These are phyloP conservation scores for Naganishia sp. DNA, from an alignment of 1,284 basidiomycete species.

Conservation along the genomic window DNA sequence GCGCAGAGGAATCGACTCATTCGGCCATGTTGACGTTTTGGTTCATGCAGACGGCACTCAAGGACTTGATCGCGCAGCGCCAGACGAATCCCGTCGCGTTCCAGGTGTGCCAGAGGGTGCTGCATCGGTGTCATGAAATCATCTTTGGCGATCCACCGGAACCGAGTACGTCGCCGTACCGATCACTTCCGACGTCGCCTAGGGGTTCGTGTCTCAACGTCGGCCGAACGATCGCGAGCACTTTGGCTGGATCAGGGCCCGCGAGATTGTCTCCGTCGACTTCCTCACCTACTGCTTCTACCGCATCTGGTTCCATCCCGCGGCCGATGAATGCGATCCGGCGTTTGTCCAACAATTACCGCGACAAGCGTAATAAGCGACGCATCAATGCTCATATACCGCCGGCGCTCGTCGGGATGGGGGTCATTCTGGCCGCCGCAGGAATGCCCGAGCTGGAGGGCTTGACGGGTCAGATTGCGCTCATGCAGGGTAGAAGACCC, in stretches of 20 bases:
- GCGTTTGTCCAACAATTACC: conserved; percentile 16
- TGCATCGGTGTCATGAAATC: conserved; percentile 93
- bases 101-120: conserved; percentile 84
- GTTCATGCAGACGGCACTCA: conserved; percentile 96
- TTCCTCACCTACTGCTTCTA: background rate
- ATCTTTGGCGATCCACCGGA: conserved; percentile 87
- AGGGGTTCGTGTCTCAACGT: conserved; percentile 37
- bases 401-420: conserved; percentile 82
- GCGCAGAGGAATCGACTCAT: conserved; percentile 84
- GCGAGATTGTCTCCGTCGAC: background rate
- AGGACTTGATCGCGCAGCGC: conserved; percentile 69
- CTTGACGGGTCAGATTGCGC: conserved; percentile 75
- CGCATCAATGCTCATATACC: conserved; percentile 72
- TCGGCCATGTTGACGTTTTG: conserved; percentile 94
- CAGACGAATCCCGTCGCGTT: conserved; percentile 75
- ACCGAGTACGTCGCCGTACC: conserved; percentile 64
- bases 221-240: conserved; percentile 18
- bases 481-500: conserved; percentile 74
- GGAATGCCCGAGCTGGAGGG: conserved; percentile 74
- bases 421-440: conserved; percentile 72
- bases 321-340: conserved; percentile 5
- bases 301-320: background rate
- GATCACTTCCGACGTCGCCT: conserved; percentile 57
- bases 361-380: conserved; percentile 28
- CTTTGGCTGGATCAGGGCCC: background rate